These are phyloP conservation scores for Cyanidium caldarium DNA, from an alignment of 23 red algal species.

Conservation along the genomic window DNA sequence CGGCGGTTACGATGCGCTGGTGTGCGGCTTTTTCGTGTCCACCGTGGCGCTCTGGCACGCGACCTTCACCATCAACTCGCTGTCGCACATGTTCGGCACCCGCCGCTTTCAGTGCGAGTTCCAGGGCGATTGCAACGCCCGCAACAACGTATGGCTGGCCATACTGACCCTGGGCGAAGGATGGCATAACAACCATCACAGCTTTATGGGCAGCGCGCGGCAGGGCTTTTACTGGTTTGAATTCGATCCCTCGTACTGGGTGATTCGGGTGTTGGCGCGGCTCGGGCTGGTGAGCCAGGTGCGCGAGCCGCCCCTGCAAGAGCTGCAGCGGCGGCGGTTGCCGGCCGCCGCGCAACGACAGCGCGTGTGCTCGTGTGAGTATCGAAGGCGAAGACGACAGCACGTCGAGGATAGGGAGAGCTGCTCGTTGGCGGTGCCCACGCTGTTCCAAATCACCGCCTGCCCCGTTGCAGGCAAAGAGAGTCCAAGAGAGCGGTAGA, in stretches of 20 bases:
- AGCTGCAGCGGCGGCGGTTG: neutral
- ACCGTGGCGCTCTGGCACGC: slow-evolving; percentile 24
- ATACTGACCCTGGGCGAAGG: slow-evolving; percentile 28
- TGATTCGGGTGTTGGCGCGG: slow-evolving; percentile 2
- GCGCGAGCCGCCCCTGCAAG: neutral
- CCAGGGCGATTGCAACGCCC: slow-evolving; percentile 8
- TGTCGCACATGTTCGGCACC: slow-evolving; percentile 21
- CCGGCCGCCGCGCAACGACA: neutral
- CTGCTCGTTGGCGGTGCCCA: too few relatives aligned
- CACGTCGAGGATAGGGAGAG: too few relatives aligned
- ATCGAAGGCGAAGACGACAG: too few relatives aligned
- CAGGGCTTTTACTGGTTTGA: slow-evolving; percentile 34
- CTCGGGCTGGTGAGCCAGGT: neutral
- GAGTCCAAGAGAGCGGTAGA: too few relatives aligned
- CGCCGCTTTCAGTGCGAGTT: slow-evolving; percentile 16
- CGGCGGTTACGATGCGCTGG: slow-evolving; percentile 19
- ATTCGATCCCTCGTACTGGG: slow-evolving; percentile 15
- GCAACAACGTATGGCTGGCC: slow-evolving; percentile 16
- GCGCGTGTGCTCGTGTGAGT: neutral
- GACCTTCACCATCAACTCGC: slow-evolving; percentile 31
- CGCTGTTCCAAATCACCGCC: too few relatives aligned
- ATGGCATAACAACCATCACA: slow-evolving; percentile 43
- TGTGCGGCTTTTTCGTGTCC: slow-evolving; percentile 18
- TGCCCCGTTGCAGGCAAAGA: too few relatives aligned
- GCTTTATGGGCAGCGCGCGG: slow-evolving; percentile 15